Percentiles rank a stretch among this genome's conserved stretches.
These are phyloP conservation scores for Fallopia convolvulus DNA, from an alignment of 148 eudicot genomes.

Conservation along the genomic window DNA sequence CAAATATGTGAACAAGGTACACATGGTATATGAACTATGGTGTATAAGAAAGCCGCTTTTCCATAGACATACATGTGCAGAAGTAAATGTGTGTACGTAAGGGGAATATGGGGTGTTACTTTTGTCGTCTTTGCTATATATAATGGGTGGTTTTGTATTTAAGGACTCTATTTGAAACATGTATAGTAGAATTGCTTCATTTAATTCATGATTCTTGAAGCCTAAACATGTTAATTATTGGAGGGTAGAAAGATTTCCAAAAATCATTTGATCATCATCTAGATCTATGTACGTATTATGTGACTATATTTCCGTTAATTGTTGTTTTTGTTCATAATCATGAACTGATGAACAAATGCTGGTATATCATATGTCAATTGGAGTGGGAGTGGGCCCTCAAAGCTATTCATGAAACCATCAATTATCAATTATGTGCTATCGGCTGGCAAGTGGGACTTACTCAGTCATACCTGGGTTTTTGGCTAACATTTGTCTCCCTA, in stretches of 20 bases:
- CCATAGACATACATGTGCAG: not conserved
- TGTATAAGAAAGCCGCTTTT: not conserved
- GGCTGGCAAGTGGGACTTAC: not conserved
- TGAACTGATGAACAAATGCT: not conserved
- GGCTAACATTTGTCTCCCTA: not conserved
- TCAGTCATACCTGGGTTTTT: not conserved
- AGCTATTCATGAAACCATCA: not conserved
- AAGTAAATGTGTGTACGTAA: not conserved
- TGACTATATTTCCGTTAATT: not conserved
- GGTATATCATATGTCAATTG: not conserved
- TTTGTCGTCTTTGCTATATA: not conserved
- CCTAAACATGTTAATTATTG: not conserved
- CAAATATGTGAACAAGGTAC: not conserved
- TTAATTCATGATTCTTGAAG: not conserved
- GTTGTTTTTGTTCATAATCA: not conserved
- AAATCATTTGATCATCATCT: not conserved
- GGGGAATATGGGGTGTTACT: not conserved
- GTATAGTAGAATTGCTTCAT: not conserved
- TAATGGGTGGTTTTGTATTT: not conserved
- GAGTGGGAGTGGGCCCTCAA: not conserved
- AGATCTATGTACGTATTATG: not conserved
- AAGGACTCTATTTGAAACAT: not conserved
- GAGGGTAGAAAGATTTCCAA: not conserved
- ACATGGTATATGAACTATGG: not conserved
- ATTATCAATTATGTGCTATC: not conserved